phyloP scores from a whole-genome alignment of 495 filamentous ascomycete genomes.

The Terfezia boudieri region DNA sequence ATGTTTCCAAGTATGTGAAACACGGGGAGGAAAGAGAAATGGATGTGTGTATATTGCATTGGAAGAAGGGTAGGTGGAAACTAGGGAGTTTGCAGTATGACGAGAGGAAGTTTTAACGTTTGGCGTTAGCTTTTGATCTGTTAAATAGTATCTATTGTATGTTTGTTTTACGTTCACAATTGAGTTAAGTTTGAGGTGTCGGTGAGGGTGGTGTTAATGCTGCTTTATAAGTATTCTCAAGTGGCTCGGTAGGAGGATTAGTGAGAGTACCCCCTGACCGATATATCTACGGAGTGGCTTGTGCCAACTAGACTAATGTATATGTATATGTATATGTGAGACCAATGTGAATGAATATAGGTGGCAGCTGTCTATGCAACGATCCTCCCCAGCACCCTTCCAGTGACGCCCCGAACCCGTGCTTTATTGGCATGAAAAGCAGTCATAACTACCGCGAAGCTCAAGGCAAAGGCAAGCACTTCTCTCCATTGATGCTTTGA shows the following conservation, averaged over 20 bases:
- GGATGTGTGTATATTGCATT: neutral
- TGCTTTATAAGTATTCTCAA: too few relatives aligned
- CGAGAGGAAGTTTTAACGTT: neutral
- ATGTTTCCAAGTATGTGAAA: neutral
- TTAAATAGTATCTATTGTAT: too few relatives aligned
- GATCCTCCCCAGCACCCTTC: slow-evolving; percentile 32
- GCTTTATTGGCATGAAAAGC: slow-evolving; percentile 39
- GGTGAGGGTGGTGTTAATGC: too few relatives aligned
- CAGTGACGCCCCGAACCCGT: slow-evolving; percentile 54
- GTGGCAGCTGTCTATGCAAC: neutral
- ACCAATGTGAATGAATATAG: too few relatives aligned
- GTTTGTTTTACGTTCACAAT: too few relatives aligned
- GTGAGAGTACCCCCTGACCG: too few relatives aligned
- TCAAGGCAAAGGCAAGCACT: slow-evolving; percentile 46
- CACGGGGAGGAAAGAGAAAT: neutral
- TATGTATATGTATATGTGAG: too few relatives aligned
- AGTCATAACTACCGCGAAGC: slow-evolving; percentile 55
- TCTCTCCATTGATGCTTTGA: slow-evolving; percentile 52
- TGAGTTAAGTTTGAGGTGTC: too few relatives aligned
- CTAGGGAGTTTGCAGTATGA: neutral
- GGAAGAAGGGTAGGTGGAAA: neutral
- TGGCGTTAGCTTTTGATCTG: too few relatives aligned
- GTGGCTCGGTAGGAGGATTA: too few relatives aligned
- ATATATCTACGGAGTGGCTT: too few relatives aligned
- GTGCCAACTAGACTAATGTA: too few relatives aligned